Conservation (phyloP, 345 rosid species). For the Heritiera fomes region DNA sequence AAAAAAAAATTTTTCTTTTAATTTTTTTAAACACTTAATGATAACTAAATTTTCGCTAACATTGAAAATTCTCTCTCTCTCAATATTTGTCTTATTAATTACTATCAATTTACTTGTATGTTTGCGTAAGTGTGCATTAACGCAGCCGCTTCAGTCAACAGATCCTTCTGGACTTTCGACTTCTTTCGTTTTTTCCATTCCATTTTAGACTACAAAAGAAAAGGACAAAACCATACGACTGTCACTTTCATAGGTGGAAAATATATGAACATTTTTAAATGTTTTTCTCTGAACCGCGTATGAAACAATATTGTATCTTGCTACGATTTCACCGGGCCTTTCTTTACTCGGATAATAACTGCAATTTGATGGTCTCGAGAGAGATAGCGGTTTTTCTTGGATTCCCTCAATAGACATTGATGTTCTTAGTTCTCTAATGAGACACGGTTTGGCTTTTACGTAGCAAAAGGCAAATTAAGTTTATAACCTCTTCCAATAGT, state of each 20-base stretch:
- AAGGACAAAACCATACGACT: conserved; percentile 24
- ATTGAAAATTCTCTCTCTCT: conserved; percentile 37
- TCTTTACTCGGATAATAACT: background rate
- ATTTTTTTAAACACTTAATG: no score
- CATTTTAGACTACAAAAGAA: conserved; percentile 9
- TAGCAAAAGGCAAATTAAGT: conserved; percentile 10
- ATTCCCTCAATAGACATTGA: conserved; percentile 24
- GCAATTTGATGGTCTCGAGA: background rate
- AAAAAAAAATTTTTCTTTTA: no score
- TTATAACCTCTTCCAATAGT: background rate
- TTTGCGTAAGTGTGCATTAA: background rate
- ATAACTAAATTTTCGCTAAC: conserved; percentile 8
- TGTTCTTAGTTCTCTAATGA: conserved; percentile 28
- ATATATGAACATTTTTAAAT: background rate
- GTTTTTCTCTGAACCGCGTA: no score
- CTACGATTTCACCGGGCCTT: background rate
- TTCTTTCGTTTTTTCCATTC: conserved; percentile 8
- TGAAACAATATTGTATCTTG: no score
- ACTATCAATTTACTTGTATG: background rate
- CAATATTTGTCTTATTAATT: background rate
- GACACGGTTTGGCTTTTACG: conserved; percentile 50
- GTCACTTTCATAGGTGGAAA: background rate
- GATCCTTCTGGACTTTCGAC: conserved; percentile 27
- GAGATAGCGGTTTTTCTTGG: conserved; percentile 21
- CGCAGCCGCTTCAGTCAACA: conserved; percentile 26